A percentile compares a stretch with the other conserved stretches of the same genome.
Conservation (phyloP, 345 rosid species). For the Camelina hispida region DNA sequence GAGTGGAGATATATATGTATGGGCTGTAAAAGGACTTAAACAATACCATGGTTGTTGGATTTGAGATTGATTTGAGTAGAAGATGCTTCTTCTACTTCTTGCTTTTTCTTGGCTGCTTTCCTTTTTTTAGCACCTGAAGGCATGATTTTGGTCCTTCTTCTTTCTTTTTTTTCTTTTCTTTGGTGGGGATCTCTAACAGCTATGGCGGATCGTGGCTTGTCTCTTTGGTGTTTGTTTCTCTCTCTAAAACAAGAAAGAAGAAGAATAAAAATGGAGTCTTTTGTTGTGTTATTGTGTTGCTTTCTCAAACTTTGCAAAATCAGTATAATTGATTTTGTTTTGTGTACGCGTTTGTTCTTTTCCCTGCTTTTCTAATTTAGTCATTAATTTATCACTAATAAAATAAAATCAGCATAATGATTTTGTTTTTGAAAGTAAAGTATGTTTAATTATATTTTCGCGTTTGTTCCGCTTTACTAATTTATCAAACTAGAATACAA, state of each 20-base stretch:
- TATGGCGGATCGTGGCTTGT: slow-evolving; percentile 44
- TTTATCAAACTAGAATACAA: too few relatives aligned
- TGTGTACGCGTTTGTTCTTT: slow-evolving; percentile 35
- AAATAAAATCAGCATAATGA: too few relatives aligned
- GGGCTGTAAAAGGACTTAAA: neutral
- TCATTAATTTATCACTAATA: neutral
- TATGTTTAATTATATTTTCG: too few relatives aligned
- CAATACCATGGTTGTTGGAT: slow-evolving; percentile 50
- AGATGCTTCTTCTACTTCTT: slow-evolving; percentile 50
- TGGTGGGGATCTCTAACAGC: slow-evolving; percentile 44
- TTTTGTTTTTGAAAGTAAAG: too few relatives aligned
- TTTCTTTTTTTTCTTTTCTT: neutral
- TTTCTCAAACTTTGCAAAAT: slow-evolving; percentile 11
- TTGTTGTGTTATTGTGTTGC: neutral
- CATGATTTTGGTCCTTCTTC: slow-evolving; percentile 52
- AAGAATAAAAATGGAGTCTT: neutral
- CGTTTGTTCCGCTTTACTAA: too few relatives aligned
- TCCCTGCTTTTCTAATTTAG: slow-evolving; percentile 21
- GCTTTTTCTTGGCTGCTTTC: slow-evolving; percentile 93
- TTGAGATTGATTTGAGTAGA: slow-evolving; percentile 47
- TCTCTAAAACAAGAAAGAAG: slow-evolving; percentile 25
- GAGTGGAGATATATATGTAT: slow-evolving; percentile 1
- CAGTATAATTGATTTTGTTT: neutral
- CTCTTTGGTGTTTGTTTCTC: slow-evolving; percentile 18
- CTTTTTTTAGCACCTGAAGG: slow-evolving; percentile 89